Percentiles rank a stretch among this genome's conserved stretches.
Evolutionary conservation across 495 filamentous ascomycete genomes (phyloP).

Genomic region (Lasiosphaeria miniovina): DNA sequence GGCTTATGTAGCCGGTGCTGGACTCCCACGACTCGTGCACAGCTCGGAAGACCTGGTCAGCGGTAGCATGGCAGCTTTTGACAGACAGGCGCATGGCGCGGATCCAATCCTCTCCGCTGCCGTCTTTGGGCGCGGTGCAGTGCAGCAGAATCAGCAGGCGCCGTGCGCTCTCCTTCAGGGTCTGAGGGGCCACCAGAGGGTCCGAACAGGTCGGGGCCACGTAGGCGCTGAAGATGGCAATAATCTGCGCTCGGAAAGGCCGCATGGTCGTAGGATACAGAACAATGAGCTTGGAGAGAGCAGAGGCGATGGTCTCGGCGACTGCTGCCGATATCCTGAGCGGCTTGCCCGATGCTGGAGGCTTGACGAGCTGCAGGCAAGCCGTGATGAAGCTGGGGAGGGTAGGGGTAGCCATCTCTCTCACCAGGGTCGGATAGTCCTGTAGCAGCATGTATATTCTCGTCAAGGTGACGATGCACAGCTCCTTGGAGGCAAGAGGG

Average conservation of each 20-base stretch:
- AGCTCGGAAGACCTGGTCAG: slow-evolving; percentile 71
- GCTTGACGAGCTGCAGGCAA: slow-evolving; percentile 65
- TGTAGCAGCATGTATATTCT: slow-evolving; percentile 80
- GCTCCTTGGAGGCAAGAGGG: slow-evolving; percentile 64
- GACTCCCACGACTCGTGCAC: slow-evolving; percentile 78
- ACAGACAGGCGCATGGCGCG: slow-evolving; percentile 59
- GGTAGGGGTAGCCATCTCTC: slow-evolving; percentile 83
- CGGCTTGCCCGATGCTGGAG: slow-evolving; percentile 40
- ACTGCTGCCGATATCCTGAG: slow-evolving; percentile 40
- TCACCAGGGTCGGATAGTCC: slow-evolving; percentile 73
- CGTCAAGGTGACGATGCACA: slow-evolving; percentile 71
- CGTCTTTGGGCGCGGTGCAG: slow-evolving; percentile 72
- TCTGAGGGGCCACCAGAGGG: slow-evolving; percentile 41
- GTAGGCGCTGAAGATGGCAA: slow-evolving; percentile 52
- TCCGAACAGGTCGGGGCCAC: slow-evolving; percentile 56
- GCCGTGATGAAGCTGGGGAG: slow-evolving; percentile 69
- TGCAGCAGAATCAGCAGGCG: slow-evolving; percentile 65
- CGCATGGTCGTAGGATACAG: slow-evolving; percentile 77
- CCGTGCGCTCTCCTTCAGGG: slow-evolving; percentile 52
- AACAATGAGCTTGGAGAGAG: slow-evolving; percentile 65
- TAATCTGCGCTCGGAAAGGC: slow-evolving; percentile 66
- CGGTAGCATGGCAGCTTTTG: slow-evolving; percentile 59
- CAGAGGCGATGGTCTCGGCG: slow-evolving; percentile 55
- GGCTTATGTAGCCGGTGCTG: slow-evolving; percentile 36
- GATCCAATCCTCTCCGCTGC: slow-evolving; percentile 68